These are phyloP conservation scores for Grosmannia clavigera DNA, from an alignment of 2,329 filamentous ascomycete genomes.

Conservation along the genomic window DNA sequence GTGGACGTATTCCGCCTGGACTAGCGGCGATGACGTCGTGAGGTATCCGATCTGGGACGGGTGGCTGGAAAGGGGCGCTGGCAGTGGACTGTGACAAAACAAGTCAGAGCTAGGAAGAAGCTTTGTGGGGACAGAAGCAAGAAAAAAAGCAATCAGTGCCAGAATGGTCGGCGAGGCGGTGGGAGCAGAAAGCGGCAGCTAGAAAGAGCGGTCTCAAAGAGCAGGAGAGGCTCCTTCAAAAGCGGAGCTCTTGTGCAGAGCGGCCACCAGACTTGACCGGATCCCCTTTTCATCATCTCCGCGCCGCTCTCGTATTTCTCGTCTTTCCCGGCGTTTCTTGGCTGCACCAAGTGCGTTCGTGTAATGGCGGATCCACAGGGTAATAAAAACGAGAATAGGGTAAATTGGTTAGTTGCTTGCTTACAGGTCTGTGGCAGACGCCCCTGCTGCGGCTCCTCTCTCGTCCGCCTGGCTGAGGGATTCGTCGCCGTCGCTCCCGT, in stretches of 20 bases:
- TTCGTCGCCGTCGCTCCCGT: conserved; percentile 19
- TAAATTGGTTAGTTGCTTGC: background rate
- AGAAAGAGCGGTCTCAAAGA: background rate
- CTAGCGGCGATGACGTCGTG: conserved; percentile 55
- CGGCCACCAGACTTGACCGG: background rate
- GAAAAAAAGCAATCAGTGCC: background rate
- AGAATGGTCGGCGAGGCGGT: background rate
- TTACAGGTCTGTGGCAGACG: background rate
- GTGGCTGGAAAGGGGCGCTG: conserved; percentile 41
- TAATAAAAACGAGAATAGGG: background rate
- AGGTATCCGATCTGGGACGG: conserved; percentile 56
- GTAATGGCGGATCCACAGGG: background rate
- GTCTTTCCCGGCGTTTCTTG: background rate
- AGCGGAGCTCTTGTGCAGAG: background rate
- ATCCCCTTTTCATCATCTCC: background rate
- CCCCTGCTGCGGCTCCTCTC: conserved; percentile 4
- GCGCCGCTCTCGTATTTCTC: background rate
- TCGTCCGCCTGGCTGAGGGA: too few relatives aligned
- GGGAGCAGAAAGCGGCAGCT: background rate
- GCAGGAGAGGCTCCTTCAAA: background rate
- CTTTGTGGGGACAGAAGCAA: background rate
- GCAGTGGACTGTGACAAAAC: conserved; percentile 12
- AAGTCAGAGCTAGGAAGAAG: background rate
- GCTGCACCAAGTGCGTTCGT: too few relatives aligned
- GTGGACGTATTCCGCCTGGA: conserved; percentile 43